A percentile compares a stretch with the other conserved stretches of the same genome.
Evolutionary conservation across 1,284 basidiomycete species (phyloP).

Genomic region (Sanghuangporus sanghuang): DNA sequence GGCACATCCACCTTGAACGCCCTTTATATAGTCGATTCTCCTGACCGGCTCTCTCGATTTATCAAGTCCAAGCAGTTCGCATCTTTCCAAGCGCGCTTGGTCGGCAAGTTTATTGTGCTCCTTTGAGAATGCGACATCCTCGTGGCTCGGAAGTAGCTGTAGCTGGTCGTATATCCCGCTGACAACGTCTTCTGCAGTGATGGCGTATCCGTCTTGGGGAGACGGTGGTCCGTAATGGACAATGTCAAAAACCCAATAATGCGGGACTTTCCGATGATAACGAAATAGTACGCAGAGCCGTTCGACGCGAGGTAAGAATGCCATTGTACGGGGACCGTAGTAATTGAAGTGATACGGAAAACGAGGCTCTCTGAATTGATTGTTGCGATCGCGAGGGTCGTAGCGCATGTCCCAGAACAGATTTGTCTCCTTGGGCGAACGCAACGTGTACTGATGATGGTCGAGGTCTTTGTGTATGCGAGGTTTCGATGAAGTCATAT

Average conservation of each 20-base stretch:
- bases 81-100: constrained; percentile 4
- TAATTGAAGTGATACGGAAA: constrained; percentile 13
- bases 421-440: neutral
- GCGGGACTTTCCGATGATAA: neutral
- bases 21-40: constrained; percentile 14
- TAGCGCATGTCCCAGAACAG: constrained; percentile 16
- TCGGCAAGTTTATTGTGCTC: constrained; percentile 8
- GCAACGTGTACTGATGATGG: neutral
- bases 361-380: constrained; percentile 2
- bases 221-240: constrained; percentile 2
- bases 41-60: neutral
- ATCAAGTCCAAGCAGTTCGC: constrained; percentile 7
- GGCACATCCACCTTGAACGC: constrained; percentile 9
- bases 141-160: neutral
- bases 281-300: constrained; percentile 11
- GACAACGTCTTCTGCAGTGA: constrained; percentile 14
- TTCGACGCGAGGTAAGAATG: constrained; percentile 11
- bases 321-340: constrained; percentile 8
- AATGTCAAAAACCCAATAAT: constrained; percentile 13
- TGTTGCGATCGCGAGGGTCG: constrained; percentile 11
- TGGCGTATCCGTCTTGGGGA: constrained; percentile 7
- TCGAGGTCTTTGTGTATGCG: constrained; percentile 16
- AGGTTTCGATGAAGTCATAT: constrained; percentile 11
- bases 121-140: neutral
- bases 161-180: constrained; percentile 10